Evolutionary conservation across 208 protist species (phyloP), one percentile per base, ranked within the genome.

Genomic region (Tritrichomonas musculus): DNA sequence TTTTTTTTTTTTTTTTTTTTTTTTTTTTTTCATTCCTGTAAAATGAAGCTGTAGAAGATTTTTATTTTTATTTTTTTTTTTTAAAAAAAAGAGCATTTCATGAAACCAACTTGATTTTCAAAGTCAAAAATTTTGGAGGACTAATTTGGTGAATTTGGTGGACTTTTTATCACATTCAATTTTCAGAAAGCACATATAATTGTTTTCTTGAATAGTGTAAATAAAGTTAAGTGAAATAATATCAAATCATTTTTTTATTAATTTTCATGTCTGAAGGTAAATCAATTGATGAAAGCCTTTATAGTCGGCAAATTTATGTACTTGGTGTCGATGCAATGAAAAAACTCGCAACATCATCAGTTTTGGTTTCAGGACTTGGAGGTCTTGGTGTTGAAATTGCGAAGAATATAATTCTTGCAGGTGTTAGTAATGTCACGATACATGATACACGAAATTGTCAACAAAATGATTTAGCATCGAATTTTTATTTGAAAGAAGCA

Each of bases 331-430:
- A 97, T 47, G 97, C 97, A 27, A 97, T 97, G 97, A 95, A 96
- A 93, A 94, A 95, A 44, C 96, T 98, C 93, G 82, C 88, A 60
- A 55, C 75, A 27, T 94, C 65, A 11, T 94, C 53, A 65, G 82
- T 95, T 9, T 82, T 96, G 14, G 80, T 96, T 25, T 57, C 94
- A 36, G 96, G 95, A 41, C 53, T 98, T 14, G 92, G 84, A 41
- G 97, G 97, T 69, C 93, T 98, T 20, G 97, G 97, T 88, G 93
- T 97, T 55, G 97, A 98, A 95, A 97, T 98, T 95, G 97, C 97
- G 73, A 98, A 98, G 96, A 98, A 98, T 94, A 93, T 98, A n/a
- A 95, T 97, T 47, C 96, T 98, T 5, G 96, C 96, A 50, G 97
- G 97, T 92, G 95, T 98, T 41, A 96, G 97, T 65, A 95, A 94